Percentiles rank a stretch among this genome's conserved stretches.
phyloP scores from a whole-genome alignment of 179 eudicot genomes.

The Vitellaria paradoxa region DNA sequence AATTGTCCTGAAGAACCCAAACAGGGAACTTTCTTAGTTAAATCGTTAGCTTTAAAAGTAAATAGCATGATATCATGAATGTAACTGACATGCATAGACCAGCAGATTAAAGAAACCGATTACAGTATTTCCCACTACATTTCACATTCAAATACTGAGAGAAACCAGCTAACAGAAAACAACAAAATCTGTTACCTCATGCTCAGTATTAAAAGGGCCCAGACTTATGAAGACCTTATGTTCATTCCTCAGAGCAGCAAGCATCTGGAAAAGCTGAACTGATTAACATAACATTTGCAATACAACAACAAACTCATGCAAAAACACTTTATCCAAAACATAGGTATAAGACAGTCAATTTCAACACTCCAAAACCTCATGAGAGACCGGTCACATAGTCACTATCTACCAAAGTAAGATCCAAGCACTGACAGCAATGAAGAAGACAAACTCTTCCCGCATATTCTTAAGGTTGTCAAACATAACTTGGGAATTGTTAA shows the following conservation, averaged over 20 bases:
- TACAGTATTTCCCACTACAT: background rate
- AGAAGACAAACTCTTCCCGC: background rate
- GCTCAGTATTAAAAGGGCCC: constrained; percentile 86
- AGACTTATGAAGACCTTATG: constrained; percentile 45
- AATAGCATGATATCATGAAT: background rate
- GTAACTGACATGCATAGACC: background rate
- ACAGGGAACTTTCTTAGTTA: background rate
- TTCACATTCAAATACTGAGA: background rate
- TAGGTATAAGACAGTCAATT: background rate
- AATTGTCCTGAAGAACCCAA: background rate
- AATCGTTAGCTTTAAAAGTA: background rate
- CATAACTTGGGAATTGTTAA: background rate
- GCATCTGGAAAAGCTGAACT: constrained; percentile 61
- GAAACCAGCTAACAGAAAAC: background rate
- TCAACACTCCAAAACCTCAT: background rate
- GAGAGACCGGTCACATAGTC: background rate
- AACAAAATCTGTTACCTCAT: constrained; percentile 55
- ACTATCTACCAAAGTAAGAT: background rate
- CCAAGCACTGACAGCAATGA: background rate
- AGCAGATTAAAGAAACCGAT: background rate
- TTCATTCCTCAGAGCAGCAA: constrained; percentile 90
- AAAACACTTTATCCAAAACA: background rate
- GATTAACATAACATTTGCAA: constrained; percentile 13
- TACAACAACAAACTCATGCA: background rate
- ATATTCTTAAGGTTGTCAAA: constrained; percentile 3